A percentile compares a stretch with the other conserved stretches of the same genome.
phyloP scores from a whole-genome alignment of 2,329 filamentous ascomycete species.

The Exophiala phaeomuriformis region DNA sequence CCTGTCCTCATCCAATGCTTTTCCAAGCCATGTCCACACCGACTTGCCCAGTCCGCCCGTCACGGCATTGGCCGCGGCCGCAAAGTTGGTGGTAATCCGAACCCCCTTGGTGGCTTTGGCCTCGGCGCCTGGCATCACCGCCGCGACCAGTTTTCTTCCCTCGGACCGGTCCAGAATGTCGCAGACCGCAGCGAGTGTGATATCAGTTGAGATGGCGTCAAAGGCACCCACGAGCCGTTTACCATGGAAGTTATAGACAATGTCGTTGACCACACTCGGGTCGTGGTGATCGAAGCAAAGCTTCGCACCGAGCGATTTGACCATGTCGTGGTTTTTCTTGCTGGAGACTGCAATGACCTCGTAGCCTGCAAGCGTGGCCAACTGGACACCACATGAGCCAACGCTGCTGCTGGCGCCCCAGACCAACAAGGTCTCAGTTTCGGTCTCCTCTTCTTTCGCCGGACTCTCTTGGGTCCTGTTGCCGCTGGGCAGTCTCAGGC shows the following conservation, averaged over 20 bases:
- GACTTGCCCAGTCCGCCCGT: conserved; percentile 58
- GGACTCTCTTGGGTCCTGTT: conserved; percentile 10
- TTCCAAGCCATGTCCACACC: conserved; percentile 29
- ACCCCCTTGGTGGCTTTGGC: conserved; percentile 6
- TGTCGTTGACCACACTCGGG: conserved; percentile 6
- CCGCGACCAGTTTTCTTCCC: conserved; percentile 6
- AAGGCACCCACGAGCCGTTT: conserved; percentile 9
- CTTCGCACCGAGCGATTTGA: conserved; percentile 39
- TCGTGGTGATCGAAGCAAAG: conserved; percentile 40
- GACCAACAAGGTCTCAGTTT: conserved; percentile 28
- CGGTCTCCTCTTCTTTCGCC: no score
- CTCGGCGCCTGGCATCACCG: conserved; percentile 10
- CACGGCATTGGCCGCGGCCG: conserved; percentile 39
- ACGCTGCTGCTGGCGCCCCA: conserved; percentile 42
- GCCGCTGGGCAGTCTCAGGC: conserved; percentile 23
- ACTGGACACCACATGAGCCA: conserved; percentile 38
- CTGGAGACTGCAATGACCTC: conserved; percentile 31
- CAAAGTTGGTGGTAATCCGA: conserved; percentile 35
- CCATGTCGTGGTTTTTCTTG: conserved; percentile 1
- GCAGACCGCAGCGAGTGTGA: conserved; percentile 10
- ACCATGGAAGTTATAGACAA: conserved; percentile 14
- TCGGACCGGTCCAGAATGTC: conserved; percentile 3
- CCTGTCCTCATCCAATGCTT: conserved; percentile 28
- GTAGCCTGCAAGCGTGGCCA: conserved; percentile 36
- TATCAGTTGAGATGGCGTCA: conserved; percentile 11